Conservation (phyloP, 2,329 filamentous ascomycete species). For the Aspergillus ustus region DNA sequence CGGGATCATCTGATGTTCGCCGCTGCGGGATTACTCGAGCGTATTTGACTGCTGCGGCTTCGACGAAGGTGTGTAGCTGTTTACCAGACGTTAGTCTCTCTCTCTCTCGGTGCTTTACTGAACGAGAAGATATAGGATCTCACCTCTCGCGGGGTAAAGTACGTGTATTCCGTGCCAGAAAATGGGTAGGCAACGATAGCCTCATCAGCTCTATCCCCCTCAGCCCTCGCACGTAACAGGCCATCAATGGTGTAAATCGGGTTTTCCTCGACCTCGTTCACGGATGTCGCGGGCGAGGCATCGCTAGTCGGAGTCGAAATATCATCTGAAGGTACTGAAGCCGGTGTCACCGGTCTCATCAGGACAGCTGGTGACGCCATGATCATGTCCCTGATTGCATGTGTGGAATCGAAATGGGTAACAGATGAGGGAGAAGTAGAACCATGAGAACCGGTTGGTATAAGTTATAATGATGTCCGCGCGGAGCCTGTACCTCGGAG, state of each 20-base stretch:
- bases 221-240: slow-evolving; percentile 19
- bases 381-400: background rate
- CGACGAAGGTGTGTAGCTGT: slow-evolving; percentile 25
- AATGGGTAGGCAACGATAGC: slow-evolving; percentile 25
- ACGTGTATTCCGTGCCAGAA: slow-evolving; percentile 19
- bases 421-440: background rate
- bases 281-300: slow-evolving; percentile 15
- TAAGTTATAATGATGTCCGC: background rate
- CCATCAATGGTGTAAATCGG: slow-evolving; percentile 22
- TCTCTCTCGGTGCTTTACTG: background rate
- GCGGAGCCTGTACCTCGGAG: background rate
- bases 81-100: background rate
- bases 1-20: slow-evolving; percentile 24
- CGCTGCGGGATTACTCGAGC: slow-evolving; percentile 25
- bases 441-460: background rate
- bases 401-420: background rate
- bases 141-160: slow-evolving; percentile 26
- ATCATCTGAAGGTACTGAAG: slow-evolving; percentile 2
- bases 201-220: slow-evolving; percentile 15
- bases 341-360: background rate
- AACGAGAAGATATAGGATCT: background rate
- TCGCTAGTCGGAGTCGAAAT: slow-evolving; percentile 1
- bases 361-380: slow-evolving; percentile 14
- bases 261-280: slow-evolving; percentile 8
- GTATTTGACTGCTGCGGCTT: slow-evolving; percentile 25